Percentiles rank a stretch among this genome's conserved stretches.
These are phyloP conservation scores for Iris pallida DNA, from an alignment of 116 monocot genomes.

Conservation along the genomic window DNA sequence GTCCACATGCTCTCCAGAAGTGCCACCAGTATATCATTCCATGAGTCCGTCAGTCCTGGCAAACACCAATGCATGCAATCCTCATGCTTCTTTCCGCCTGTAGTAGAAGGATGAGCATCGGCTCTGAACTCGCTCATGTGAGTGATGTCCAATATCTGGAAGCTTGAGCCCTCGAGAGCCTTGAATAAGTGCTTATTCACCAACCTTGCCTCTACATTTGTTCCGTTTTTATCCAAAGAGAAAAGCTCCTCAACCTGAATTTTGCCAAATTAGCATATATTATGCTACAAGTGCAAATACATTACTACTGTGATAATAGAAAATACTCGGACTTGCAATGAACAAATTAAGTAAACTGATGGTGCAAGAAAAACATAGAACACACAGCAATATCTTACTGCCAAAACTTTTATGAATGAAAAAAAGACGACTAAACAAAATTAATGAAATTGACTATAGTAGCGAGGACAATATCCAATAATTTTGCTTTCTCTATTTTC, in stretches of 20 bases:
- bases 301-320: no score
- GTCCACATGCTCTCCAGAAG: constrained; percentile 18
- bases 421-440: no score
- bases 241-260: constrained; percentile 73
- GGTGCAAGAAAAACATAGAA: no score
- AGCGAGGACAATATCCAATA: no score
- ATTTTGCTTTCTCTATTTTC: no score
- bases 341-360: no score
- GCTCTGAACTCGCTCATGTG: constrained; percentile 92
- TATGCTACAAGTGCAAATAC: no score
- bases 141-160: constrained; percentile 60
- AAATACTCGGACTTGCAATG: no score
- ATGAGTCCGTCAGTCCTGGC: constrained; percentile 79
- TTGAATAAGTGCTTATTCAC: constrained; percentile 69
- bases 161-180: constrained; percentile 53
- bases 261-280: neutral
- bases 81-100: constrained; percentile 84
- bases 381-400: no score
- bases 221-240: constrained; percentile 61
- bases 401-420: no score
- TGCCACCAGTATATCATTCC: constrained; percentile 72
- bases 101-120: constrained; percentile 84
- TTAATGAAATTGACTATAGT: no score
- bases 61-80: constrained; percentile 99
- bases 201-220: constrained; percentile 61